Evolutionary conservation across 495 filamentous ascomycete species (phyloP).

Genomic region (Lophiotrema nucula): DNA sequence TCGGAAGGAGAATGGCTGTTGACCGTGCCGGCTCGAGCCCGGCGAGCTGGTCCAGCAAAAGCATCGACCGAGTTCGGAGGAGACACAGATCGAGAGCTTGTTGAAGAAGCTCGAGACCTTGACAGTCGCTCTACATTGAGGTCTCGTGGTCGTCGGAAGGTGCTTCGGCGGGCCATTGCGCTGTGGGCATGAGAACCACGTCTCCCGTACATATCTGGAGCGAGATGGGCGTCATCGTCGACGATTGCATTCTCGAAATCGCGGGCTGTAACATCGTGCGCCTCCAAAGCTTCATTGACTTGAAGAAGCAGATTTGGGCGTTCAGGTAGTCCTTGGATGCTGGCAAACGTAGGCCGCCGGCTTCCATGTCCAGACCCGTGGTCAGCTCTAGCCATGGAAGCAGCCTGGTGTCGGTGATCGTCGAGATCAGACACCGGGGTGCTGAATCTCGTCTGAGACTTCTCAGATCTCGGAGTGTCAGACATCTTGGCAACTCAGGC

Average conservation of each 20-base stretch:
- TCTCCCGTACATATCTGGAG: slow-evolving; percentile 24
- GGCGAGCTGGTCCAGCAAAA: slow-evolving; percentile 76
- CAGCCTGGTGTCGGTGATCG: slow-evolving; percentile 81
- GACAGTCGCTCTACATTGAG: slow-evolving; percentile 48
- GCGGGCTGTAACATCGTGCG: slow-evolving; percentile 43
- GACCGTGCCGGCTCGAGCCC: slow-evolving; percentile 64
- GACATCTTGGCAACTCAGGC: slow-evolving; percentile 35
- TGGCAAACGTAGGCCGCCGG: slow-evolving; percentile 44
- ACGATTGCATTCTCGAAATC: slow-evolving; percentile 80
- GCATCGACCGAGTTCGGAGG: slow-evolving; percentile 97
- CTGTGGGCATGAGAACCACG: slow-evolving; percentile 17
- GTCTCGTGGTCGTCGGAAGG: slow-evolving; percentile 37
- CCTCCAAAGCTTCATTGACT: slow-evolving; percentile 51
- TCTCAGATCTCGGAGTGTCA: slow-evolving; percentile 62
- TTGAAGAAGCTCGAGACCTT: slow-evolving; percentile 54
- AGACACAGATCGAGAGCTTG: slow-evolving; percentile 68
- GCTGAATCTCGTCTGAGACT: slow-evolving; percentile 60
- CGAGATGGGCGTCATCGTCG: slow-evolving; percentile 68
- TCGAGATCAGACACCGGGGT: slow-evolving; percentile 87
- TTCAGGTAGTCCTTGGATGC: slow-evolving; percentile 34
- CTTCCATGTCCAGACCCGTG: slow-evolving; percentile 40
- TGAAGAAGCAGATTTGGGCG: slow-evolving; percentile 49
- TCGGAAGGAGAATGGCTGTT: slow-evolving; percentile 60
- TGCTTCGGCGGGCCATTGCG: slow-evolving; percentile 33
- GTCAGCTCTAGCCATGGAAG: slow-evolving; percentile 64